A percentile compares a stretch with the other conserved stretches of the same genome.
Evolutionary conservation across 345 rosid genomes (phyloP).

Genomic region (Hibiscus mutabilis): DNA sequence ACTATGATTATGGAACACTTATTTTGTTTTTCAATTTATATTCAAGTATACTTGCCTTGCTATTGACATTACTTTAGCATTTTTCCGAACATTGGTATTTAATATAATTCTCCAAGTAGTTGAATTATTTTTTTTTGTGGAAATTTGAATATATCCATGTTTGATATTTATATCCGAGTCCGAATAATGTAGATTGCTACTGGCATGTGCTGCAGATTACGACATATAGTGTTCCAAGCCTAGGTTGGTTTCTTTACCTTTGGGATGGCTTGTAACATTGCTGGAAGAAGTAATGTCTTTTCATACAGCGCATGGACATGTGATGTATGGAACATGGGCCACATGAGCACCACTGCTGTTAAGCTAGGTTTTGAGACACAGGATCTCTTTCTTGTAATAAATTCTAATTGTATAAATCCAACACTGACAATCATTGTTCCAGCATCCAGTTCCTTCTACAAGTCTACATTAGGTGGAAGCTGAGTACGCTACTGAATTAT

Average conservation of each 20-base stretch:
- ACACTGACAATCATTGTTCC: slow-evolving; percentile 24
- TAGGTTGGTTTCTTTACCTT: slow-evolving; percentile 5
- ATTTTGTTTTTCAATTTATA: neutral
- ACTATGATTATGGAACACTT: neutral
- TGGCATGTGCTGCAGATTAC: slow-evolving; percentile 27
- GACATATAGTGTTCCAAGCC: slow-evolving; percentile 23
- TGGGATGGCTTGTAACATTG: neutral
- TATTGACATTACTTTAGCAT: neutral
- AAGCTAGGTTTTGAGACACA: neutral
- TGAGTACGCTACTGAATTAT: too few relatives aligned
- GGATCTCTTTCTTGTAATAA: neutral
- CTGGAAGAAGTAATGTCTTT: neutral
- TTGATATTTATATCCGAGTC: neutral
- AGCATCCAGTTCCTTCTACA: neutral
- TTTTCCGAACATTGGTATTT: neutral
- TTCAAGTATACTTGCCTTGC: neutral
- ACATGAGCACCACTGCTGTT: neutral
- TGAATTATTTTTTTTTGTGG: neutral
- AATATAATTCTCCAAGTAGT: neutral
- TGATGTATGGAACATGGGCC: neutral
- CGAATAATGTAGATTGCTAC: neutral
- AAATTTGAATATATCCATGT: neutral
- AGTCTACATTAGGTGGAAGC: too few relatives aligned
- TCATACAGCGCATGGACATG: neutral
- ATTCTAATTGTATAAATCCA: slow-evolving; percentile 16